Percentiles rank a stretch among this genome's conserved stretches.
Conservation (phyloP, 176 grass and related monocot species). For the Aegilops sharonensis region DNA sequence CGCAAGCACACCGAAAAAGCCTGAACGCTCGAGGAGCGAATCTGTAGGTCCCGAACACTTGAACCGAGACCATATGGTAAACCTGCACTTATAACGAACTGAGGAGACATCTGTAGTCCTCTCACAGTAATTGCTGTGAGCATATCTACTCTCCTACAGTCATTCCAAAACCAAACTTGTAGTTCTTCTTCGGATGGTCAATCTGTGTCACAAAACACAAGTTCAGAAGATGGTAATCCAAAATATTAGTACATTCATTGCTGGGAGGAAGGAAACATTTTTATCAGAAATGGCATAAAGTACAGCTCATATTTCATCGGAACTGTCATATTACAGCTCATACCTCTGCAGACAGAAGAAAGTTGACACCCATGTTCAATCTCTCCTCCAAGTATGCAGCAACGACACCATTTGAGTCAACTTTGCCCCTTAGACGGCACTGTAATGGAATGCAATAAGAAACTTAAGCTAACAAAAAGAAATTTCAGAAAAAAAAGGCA, state of each 20-base stretch:
- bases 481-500: background rate
- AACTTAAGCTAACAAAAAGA: background rate
- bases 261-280: background rate
- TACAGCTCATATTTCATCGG: background rate
- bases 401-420: slow-evolving; percentile 89
- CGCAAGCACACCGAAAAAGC: slow-evolving; percentile 13
- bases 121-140: slow-evolving; percentile 9
- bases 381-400: slow-evolving; percentile 85
- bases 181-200: slow-evolving; percentile 97
- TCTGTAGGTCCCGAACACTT: background rate
- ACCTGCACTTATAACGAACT: slow-evolving; percentile 9
- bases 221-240: background rate
- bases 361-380: slow-evolving; percentile 98
- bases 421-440: slow-evolving; percentile 92
- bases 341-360: slow-evolving; percentile 96
- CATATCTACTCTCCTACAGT: slow-evolving; percentile 80
- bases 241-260: background rate
- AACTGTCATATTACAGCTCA: background rate
- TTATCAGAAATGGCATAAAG: background rate
- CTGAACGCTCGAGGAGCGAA: too few relatives aligned
- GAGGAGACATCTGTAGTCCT: slow-evolving; percentile 22
- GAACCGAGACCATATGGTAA: slow-evolving; percentile 12
- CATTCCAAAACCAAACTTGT: slow-evolving; percentile 99
- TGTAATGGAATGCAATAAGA: slow-evolving; percentile 42
- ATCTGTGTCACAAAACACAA: slow-evolving; percentile 55